Base-by-base conservation (phyloP, 2,329 filamentous ascomycete genomes). In the Trichoderma guizhouense region DNA sequence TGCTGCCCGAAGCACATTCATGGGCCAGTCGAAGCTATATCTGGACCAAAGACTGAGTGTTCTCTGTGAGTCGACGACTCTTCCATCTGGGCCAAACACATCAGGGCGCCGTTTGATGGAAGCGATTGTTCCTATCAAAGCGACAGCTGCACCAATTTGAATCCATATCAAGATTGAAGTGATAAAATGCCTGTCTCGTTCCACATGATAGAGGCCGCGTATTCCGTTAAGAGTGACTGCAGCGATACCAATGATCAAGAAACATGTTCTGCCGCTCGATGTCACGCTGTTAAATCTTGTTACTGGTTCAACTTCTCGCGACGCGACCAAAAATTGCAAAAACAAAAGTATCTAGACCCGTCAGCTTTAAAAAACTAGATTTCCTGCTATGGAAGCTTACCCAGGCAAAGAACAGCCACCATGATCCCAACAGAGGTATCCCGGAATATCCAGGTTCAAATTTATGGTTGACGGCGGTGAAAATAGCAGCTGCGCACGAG, bases 11-110 rank as follows among this genome's bases (percentile, higher is more conserved):
- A 69, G 66, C 36, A 69, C 58, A 12, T 55, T 57, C n/a, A 69
- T 39, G 36, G 26, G n/a, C 66, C 66, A 69, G 32, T 60, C 26
- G 18, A 69, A 69, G 66, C 66, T 69, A 34, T 61, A 69, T 26
- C 66, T 51, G 3, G 55, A 43, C 66, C 66, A 69, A 32, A 69
- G 66, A n/a, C 55, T 69, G 36, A 43, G 28, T 24, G 66, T 60
- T 12, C 14, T 47, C 6, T 47, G 26, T 11, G 66, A 18, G 21
- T 69, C 66, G 26, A 69, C 66, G n/a, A 34, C 4, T 51, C 30
- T 61, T 34, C 66, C 66, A 47, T 69, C 26, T 18, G 66, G 66
- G 8, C 55, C 26, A 28, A 28, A 69, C 18, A 69, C 34, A 21
- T 21, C 36, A 3, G 66, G 66, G 4, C 66, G 66, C 18, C 66